phyloP scores from a whole-genome alignment of 2,329 filamentous ascomycete species.

The Metarhizium sp. region DNA sequence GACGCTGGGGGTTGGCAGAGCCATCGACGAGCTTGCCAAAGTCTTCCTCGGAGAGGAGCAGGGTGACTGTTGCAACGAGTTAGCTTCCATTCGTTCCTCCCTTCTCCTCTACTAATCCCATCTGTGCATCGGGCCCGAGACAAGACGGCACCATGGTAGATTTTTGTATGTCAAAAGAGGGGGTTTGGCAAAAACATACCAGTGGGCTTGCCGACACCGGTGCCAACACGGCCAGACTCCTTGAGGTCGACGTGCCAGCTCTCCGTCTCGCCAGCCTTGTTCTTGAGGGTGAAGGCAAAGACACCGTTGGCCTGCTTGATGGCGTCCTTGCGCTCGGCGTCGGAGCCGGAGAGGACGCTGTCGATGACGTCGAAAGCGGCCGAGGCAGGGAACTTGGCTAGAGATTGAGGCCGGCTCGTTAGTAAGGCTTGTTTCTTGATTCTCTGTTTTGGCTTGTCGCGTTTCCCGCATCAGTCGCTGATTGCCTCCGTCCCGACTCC shows the following conservation, averaged over 20 bases:
- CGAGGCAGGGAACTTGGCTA: slow-evolving; percentile 85
- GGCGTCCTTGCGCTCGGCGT: slow-evolving; percentile 72
- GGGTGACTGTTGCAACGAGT: slow-evolving; percentile 49
- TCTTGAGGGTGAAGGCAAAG: slow-evolving; percentile 90
- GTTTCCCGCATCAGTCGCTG: not conserved
- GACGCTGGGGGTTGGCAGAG: slow-evolving; percentile 85
- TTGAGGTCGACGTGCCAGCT: slow-evolving; percentile 96
- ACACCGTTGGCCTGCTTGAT: slow-evolving; percentile 82
- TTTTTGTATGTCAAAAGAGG: too few species aligned
- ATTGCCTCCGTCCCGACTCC: not conserved
- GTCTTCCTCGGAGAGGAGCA: slow-evolving; percentile 74
- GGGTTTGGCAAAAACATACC: slow-evolving; percentile 42
- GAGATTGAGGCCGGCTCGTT: too few species aligned
- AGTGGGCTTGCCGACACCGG: slow-evolving; percentile 72
- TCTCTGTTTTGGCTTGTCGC: not conserved
- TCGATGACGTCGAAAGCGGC: slow-evolving; percentile 86
- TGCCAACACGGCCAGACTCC: slow-evolving; percentile 72
- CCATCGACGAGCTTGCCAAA: slow-evolving; percentile 76
- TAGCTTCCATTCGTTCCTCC: not conserved
- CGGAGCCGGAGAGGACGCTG: slow-evolving; percentile 55
- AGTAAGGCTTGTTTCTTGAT: too few species aligned
- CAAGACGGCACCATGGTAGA: too few species aligned
- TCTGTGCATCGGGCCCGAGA: too few species aligned
- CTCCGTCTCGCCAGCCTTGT: slow-evolving; percentile 66
- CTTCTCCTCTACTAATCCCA: too few species aligned